A percentile compares a stretch with the other conserved stretches of the same genome.
Conservation (phyloP, 2,329 filamentous ascomycete genomes). For the Pseudogymnoascus sp. region DNA sequence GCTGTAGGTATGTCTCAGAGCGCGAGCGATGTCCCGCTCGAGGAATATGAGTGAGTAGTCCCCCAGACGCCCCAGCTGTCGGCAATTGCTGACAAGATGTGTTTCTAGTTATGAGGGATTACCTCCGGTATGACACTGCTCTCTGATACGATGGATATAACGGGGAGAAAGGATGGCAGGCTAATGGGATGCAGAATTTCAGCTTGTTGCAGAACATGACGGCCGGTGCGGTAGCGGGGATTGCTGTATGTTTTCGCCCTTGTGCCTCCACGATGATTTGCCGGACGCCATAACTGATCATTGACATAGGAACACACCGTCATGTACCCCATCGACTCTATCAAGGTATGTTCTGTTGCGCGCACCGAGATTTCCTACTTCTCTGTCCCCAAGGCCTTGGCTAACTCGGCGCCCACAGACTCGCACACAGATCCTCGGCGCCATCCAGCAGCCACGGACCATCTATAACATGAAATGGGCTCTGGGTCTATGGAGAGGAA, state of each 20-base stretch:
- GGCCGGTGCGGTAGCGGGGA: constrained; percentile 92
- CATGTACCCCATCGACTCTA: constrained; percentile 97
- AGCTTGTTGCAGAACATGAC: constrained; percentile 90
- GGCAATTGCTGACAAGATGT: background rate
- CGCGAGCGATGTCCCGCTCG: background rate
- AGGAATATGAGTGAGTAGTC: constrained; percentile 3
- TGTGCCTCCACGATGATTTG: constrained; percentile 17
- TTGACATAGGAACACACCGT: constrained; percentile 78
- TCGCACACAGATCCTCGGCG: constrained; percentile 93
- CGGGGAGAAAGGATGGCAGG: background rate
- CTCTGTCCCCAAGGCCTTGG: background rate
- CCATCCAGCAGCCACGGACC: constrained; percentile 32
- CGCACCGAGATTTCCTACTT: background rate
- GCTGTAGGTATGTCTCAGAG: background rate
- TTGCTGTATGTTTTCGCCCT: constrained; percentile 57
- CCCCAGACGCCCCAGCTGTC: background rate
- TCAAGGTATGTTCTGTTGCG: constrained; percentile 64
- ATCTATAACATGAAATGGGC: constrained; percentile 1
- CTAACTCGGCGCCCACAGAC: constrained; percentile 50
- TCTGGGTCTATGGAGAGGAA: constrained; percentile 69
- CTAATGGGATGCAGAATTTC: constrained; percentile 53
- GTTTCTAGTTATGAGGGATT: constrained; percentile 1
- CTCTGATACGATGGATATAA: background rate
- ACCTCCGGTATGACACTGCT: background rate
- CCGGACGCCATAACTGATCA: constrained; percentile 19